A percentile compares a stretch with the other conserved stretches of the same genome.
Conservation (phyloP, 257 asterid species). For the Leonotis leonurus region DNA sequence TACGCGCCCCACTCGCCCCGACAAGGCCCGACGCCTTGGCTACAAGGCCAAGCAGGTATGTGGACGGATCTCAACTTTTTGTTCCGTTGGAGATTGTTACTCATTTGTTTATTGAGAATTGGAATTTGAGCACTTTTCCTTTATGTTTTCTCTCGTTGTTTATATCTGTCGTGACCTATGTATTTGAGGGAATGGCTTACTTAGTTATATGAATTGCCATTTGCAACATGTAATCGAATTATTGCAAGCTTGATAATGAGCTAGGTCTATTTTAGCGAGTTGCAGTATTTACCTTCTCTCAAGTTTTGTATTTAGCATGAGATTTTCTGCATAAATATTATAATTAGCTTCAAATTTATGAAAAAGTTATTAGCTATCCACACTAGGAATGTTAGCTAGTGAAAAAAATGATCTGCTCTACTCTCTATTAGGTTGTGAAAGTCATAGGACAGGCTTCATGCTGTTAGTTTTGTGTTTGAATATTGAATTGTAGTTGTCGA, state of each 20-base stretch:
- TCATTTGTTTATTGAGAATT: too few relatives aligned
- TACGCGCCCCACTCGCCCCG: slow-evolving; percentile 3
- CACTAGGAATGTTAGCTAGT: not conserved
- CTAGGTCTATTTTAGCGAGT: not conserved
- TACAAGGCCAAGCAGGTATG: not conserved
- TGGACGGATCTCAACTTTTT: too few relatives aligned
- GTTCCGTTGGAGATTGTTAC: not conserved
- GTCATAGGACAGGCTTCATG: not conserved
- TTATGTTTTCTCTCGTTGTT: not conserved
- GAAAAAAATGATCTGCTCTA: too few relatives aligned
- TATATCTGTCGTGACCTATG: not conserved
- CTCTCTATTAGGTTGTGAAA: not conserved
- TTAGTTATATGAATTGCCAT: not conserved
- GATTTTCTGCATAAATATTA: not conserved
- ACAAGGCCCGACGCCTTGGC: not conserved
- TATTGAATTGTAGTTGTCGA: not conserved
- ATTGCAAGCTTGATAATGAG: not conserved
- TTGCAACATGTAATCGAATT: not conserved
- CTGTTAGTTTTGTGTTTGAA: not conserved
- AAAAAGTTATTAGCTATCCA: not conserved
- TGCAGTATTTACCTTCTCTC: too few relatives aligned
- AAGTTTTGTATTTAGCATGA: not conserved
- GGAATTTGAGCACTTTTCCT: not conserved
- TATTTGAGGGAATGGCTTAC: not conserved
- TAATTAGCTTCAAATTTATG: not conserved